These are phyloP conservation scores for Simplicillium aogashimaense DNA, from an alignment of 2,329 filamentous ascomycete genomes.

Conservation along the genomic window DNA sequence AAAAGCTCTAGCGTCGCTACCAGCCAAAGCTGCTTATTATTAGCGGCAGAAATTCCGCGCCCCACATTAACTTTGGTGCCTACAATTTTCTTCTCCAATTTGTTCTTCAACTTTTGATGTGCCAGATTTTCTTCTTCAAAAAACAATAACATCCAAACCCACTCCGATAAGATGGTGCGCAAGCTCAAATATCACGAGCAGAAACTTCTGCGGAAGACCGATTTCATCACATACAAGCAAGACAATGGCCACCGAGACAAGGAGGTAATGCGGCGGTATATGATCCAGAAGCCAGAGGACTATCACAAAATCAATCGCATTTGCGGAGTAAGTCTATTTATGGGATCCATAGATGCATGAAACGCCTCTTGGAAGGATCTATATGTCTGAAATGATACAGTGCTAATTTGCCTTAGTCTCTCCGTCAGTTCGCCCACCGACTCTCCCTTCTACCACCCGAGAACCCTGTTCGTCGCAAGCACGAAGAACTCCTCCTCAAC, in stretches of 20 bases:
- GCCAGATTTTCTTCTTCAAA: slow-evolving; percentile 2
- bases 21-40: too few relatives aligned
- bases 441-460: slow-evolving; percentile 74
- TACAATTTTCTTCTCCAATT: slow-evolving; percentile 1
- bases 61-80: not conserved
- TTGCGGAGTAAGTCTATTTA: slow-evolving; percentile 47
- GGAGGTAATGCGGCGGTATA: slow-evolving; percentile 71
- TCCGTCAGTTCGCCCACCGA: slow-evolving; percentile 82
- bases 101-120: not conserved
- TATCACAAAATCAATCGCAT: slow-evolving; percentile 61
- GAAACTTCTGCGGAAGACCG: slow-evolving; percentile 84
- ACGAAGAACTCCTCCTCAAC: slow-evolving; percentile 78
- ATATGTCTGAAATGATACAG: not conserved
- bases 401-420: slow-evolving; percentile 40
- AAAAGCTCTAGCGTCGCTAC: not conserved
- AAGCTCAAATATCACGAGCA: slow-evolving; percentile 97
- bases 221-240: slow-evolving; percentile 89
- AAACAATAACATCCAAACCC: slow-evolving; percentile 1
- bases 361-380: not conserved
- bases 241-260: slow-evolving; percentile 82
- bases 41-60: not conserved
- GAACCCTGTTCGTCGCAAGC: slow-evolving; percentile 67
- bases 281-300: slow-evolving; percentile 81
- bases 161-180: slow-evolving; percentile 61
- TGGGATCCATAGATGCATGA: slow-evolving; percentile 15